These are phyloP conservation scores for Berberis thunbergii DNA, from an alignment of 164 flowering plant species.

Conservation along the genomic window DNA sequence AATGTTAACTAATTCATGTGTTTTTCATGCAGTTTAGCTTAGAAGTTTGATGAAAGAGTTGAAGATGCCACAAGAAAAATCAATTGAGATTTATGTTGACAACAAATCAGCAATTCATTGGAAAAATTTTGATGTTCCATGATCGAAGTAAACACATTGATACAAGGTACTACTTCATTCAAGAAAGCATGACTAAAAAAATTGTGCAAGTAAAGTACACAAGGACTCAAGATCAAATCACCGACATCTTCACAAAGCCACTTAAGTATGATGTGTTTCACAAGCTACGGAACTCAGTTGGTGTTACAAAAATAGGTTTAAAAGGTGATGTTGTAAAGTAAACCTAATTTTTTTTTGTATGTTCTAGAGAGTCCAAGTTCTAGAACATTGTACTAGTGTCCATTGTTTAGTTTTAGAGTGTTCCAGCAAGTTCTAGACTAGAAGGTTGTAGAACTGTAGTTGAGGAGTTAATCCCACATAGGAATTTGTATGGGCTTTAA, in stretches of 20 bases:
- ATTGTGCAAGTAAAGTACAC: neutral
- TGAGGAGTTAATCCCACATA: no score
- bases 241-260: neutral
- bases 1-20: neutral
- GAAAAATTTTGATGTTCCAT: neutral
- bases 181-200: neutral
- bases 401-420: no score
- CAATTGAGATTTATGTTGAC: neutral
- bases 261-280: neutral
- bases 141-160: constrained; percentile 2
- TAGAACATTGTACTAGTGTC: no score
- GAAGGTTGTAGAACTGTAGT: no score
- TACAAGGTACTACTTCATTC: neutral
- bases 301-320: no score
- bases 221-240: neutral
- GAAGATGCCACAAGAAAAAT: neutral
- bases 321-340: no score
- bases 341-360: no score
- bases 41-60: neutral
- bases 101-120: constrained; percentile 1
- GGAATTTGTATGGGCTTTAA: no score
- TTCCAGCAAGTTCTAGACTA: no score
- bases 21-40: neutral
- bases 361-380: no score
- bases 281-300: no score